A percentile compares a stretch with the other conserved stretches of the same genome.
Conservation (phyloP, 2,329 filamentous ascomycete genomes). For the Cladosporium sp. region DNA sequence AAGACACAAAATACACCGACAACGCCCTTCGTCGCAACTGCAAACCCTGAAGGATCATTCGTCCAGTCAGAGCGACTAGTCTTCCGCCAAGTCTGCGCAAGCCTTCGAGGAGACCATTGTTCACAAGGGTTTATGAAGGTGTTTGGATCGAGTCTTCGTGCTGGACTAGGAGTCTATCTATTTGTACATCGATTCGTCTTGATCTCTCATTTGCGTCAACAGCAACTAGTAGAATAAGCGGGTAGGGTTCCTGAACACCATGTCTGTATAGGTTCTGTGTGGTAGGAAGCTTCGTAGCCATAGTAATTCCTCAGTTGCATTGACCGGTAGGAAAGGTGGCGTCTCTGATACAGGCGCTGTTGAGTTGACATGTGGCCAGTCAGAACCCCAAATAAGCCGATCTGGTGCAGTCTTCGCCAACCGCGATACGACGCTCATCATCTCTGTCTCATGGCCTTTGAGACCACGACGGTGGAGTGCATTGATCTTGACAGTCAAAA, state of each 20-base stretch:
- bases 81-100: too few species aligned
- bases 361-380: slow-evolving; percentile 1
- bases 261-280: background rate
- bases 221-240: background rate
- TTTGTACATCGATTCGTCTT: too few species aligned
- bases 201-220: too few species aligned
- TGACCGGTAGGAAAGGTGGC: background rate
- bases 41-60: too few species aligned
- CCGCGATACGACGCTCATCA: background rate
- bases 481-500: background rate
- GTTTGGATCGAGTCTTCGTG: too few species aligned
- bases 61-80: too few species aligned
- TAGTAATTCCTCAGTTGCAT: background rate
- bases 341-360: background rate
- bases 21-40: too few species aligned
- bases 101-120: too few species aligned
- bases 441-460: background rate
- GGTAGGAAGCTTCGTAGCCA: background rate
- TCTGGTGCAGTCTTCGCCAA: background rate
- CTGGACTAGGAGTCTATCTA: too few species aligned
- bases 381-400: background rate
- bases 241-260: background rate
- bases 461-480: background rate
- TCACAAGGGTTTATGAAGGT: too few species aligned
- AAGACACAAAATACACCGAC: too few species aligned